phyloP scores from a whole-genome alignment of 768 basidiomycete genomes.

The Naematelia aurantialba region DNA sequence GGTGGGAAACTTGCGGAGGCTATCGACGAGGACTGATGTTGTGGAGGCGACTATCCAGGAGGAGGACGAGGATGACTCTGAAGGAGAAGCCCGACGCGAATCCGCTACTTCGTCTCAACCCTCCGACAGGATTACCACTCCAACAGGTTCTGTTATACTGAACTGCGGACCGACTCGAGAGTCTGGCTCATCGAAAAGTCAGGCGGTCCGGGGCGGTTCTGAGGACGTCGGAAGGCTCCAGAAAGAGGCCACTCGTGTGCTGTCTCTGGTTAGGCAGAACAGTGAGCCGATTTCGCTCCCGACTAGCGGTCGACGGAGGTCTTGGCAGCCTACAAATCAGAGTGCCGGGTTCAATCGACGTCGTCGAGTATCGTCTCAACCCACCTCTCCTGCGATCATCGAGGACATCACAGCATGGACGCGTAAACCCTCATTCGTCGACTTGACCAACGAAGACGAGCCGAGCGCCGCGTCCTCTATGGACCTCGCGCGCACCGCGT shows the following conservation, averaged over 20 bases:
- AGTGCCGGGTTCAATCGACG: slow-evolving; percentile 7
- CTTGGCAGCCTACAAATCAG: slow-evolving; percentile 29
- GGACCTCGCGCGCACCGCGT: slow-evolving; percentile 41
- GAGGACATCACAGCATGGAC: slow-evolving; percentile 46
- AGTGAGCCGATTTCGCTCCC: slow-evolving; percentile 15
- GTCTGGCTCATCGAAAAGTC: too few relatives aligned
- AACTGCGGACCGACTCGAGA: neutral
- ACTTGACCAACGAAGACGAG: slow-evolving; percentile 31
- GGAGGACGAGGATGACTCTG: slow-evolving; percentile 32
- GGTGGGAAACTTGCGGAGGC: slow-evolving; percentile 3
- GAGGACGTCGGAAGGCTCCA: too few relatives aligned
- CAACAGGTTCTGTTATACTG: neutral
- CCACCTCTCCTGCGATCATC: slow-evolving; percentile 28
- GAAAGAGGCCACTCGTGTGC: too few relatives aligned
- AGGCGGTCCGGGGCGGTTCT: too few relatives aligned
- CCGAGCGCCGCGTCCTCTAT: slow-evolving; percentile 29
- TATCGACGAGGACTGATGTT: slow-evolving; percentile 8
- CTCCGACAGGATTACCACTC: neutral
- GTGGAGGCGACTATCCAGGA: slow-evolving; percentile 28
- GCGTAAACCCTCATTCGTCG: slow-evolving; percentile 45
- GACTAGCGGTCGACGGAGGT: slow-evolving; percentile 26
- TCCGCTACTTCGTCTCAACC: neutral
- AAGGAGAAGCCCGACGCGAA: neutral
- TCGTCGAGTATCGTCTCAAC: slow-evolving; percentile 34
- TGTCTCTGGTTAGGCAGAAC: neutral